Base-by-base conservation (phyloP, 768 basidiomycete species). In the Coprinopsis sp. region DNA sequence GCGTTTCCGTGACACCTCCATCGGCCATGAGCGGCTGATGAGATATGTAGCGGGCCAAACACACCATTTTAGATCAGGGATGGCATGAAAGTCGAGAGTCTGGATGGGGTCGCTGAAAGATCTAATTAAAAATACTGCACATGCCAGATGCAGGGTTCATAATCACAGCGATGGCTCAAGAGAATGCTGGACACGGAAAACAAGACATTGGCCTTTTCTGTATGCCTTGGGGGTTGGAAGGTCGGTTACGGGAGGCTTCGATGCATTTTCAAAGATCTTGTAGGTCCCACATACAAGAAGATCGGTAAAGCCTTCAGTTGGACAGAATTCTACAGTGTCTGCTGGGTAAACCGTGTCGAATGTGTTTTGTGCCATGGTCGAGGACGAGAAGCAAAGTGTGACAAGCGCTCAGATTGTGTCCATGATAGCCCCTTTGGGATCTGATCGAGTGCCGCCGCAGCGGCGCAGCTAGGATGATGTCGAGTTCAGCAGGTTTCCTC, bases 21-120 rank as follows among this genome's bases (percentile, higher is more conserved):
- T 34, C 25, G 49, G 24, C 21, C 8, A 14, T 46, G 39, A 30
- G 19, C 16, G 16, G 30, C 6, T 27, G 22, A 33, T 13, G 21
- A 11, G 14, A 25, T 14, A 16, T 29, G 30, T 8, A n/a, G 44
- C 51, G 16, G 14, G 19, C 7, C 22, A n/a, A 29, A 30, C 40
- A 54, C 58, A 93, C 96, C 96, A 99, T 74, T 97, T 97, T 78
- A 92, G 82, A 62, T 99, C 96, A 21, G 87, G 74, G 23, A 99
- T 77, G 6, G 92, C 96, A 2, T 92, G 84, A 14, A 87, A 64
- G 44, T 82, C 69, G 27, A 91, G 71, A 13, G 82, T 67, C 54
- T 95, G 86, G 2, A 86, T 59, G 56, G 84, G 76, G 4, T 66
- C 64, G 47, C 84, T 84, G 49, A 56, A 51, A 47, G 13, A 29